A percentile compares a stretch with the other conserved stretches of the same genome.
phyloP scores from a whole-genome alignment of 345 rosid genomes.

The Trapa incisa region DNA sequence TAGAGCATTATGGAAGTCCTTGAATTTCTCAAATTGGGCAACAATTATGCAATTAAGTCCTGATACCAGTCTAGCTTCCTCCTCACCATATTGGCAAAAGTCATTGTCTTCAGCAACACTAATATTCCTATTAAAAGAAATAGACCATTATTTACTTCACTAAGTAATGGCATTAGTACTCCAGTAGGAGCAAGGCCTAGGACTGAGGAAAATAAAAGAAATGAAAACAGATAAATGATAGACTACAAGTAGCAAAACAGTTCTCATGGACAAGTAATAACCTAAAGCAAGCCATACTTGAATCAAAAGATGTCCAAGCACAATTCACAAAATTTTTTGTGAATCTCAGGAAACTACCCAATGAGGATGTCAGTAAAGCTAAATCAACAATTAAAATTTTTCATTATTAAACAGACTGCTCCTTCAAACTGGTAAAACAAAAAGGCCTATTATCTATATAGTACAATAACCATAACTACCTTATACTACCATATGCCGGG shows the following conservation, averaged over 20 bases:
- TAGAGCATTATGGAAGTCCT: constrained; percentile 59
- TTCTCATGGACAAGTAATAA: background rate
- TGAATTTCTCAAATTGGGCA: constrained; percentile 70
- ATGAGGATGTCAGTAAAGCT: background rate
- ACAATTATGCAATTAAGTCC: constrained; percentile 88
- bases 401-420: background rate
- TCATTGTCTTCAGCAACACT: constrained; percentile 73
- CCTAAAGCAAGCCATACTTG: background rate
- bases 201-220: background rate
- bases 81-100: constrained; percentile 41
- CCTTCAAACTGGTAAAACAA: background rate
- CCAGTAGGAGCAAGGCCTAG: background rate
- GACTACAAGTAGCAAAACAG: no score
- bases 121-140: constrained; percentile 51
- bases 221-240: background rate
- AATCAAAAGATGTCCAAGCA: background rate
- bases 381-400: background rate
- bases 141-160: background rate
- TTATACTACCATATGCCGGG: constrained; percentile 73
- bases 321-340: background rate
- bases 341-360: background rate
- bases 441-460: background rate
- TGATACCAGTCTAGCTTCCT: constrained; percentile 40
- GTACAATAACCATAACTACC: constrained; percentile 19
- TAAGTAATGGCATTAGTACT: background rate